These are phyloP conservation scores for Termitomyces sp. DNA, from an alignment of 768 basidiomycete genomes.

Conservation along the genomic window DNA sequence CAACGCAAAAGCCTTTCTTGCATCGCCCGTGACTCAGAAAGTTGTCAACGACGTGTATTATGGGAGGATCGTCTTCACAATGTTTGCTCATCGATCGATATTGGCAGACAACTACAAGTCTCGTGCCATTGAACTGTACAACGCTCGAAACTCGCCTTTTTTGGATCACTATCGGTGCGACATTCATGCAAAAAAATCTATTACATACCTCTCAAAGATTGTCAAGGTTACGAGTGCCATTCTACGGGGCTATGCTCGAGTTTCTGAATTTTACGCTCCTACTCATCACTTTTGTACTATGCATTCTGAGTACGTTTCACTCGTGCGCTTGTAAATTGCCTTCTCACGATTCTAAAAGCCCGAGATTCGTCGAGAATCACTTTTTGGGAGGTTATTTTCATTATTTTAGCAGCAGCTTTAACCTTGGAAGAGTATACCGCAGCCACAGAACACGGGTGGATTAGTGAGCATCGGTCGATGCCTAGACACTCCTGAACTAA, in stretches of 20 bases:
- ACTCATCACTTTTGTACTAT: conserved; percentile 64
- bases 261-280: conserved; percentile 73
- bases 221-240: conserved; percentile 73
- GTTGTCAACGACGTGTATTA: conserved; percentile 85
- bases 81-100: conserved; percentile 61
- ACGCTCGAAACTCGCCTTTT: conserved; percentile 59
- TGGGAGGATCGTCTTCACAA: conserved; percentile 69
- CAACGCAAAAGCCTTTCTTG: conserved; percentile 76
- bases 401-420: conserved; percentile 74
- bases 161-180: conserved; percentile 78
- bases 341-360: conserved; percentile 31
- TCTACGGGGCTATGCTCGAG: conserved; percentile 73
- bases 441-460: conserved; percentile 83
- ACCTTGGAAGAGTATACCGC: conserved; percentile 85
- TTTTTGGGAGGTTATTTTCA: conserved; percentile 66
- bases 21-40: conserved; percentile 78
- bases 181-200: background rate
- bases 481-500: background rate
- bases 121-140: conserved; percentile 67
- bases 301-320: conserved; percentile 57
- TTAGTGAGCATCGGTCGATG: conserved; percentile 43
- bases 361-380: conserved; percentile 48
- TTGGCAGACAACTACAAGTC: conserved; percentile 90
- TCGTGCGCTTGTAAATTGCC: background rate
- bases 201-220: background rate